Evolutionary conservation across 345 rosid genomes (phyloP), one percentile per base, ranked within the genome.

Genomic region (Litchi chinensis): DNA sequence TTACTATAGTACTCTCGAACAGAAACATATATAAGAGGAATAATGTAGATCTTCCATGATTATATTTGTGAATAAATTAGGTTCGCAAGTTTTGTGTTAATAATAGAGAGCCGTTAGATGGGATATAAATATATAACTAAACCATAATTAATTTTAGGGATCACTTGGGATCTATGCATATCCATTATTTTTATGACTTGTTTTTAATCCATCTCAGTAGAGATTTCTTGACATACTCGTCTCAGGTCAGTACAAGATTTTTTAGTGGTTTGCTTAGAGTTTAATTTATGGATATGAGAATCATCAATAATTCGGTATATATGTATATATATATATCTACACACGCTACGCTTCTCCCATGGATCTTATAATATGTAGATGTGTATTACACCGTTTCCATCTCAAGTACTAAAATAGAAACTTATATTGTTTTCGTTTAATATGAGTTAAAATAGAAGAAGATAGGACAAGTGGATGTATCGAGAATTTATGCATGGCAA

Each of bases 151-250:
- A 8, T 50, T 70, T 28, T 2, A 37, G 65, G 28, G 28, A 54
- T 4, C 75, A 5, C 46, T 32, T 3, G 37, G 37, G 1, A 32
- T 32, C 37, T 32, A 32, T 32, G 37, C 37, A 32, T 3, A 32
- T 32, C 37, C 37, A 32, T 32, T 32, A 24, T 10, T 11, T 11
- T 37, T 16, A 13, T 8, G 21, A 66, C 44, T 66, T 66, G 21
- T 66, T 40, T 67, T 18, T 26, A 1, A 24, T 48, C 3, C 5
- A 4, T 6, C 22, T 52, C 44, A 52, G 13, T 19, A 32, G 12
- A 18, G 75, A 71, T 72, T 72, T 65, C 15, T n/a, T 73, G 66
- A 57, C n/a, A 39, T 39, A 73, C 54, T 40, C 59, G 76, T 73
- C 67, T 54, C 4, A 13, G 12, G 52, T 12, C n/a, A 54, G 57